Evolutionary conservation across 441 rosid genomes (phyloP).

Genomic region (Gossypium davidsonii): DNA sequence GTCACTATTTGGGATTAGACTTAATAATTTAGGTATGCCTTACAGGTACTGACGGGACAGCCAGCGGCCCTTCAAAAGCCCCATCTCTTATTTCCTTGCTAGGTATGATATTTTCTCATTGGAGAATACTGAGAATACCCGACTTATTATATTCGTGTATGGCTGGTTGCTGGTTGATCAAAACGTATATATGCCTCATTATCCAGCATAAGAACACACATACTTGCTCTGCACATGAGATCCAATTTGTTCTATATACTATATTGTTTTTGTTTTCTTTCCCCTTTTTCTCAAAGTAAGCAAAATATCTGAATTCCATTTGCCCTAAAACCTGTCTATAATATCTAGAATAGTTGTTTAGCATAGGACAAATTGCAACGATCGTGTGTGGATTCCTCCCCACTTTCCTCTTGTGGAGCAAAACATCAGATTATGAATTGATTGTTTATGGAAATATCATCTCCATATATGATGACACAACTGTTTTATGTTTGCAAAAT

Average conservation of each 20-base stretch:
- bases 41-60: conserved; percentile 54
- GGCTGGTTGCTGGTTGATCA: neutral
- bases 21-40: conserved; percentile 17
- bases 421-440: neutral
- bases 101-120: conserved; percentile 40
- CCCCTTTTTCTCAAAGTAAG: too few relatives aligned
- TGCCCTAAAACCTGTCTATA: neutral
- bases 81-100: conserved; percentile 78
- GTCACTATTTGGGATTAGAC: neutral
- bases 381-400: neutral
- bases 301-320: neutral
- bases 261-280: too few relatives aligned
- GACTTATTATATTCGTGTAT: neutral
- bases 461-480: neutral
- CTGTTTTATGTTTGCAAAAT: neutral
- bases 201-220: neutral
- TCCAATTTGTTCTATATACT: too few relatives aligned
- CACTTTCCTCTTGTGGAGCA: neutral
- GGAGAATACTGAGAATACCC: neutral
- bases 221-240: neutral
- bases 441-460: neutral
- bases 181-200: neutral
- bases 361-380: neutral
- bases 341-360: neutral
- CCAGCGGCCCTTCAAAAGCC: conserved; percentile 54